A percentile compares a stretch with the other conserved stretches of the same genome.
These are phyloP conservation scores for Vigna mungo DNA, from an alignment of 306 rosid species.

Conservation along the genomic window DNA sequence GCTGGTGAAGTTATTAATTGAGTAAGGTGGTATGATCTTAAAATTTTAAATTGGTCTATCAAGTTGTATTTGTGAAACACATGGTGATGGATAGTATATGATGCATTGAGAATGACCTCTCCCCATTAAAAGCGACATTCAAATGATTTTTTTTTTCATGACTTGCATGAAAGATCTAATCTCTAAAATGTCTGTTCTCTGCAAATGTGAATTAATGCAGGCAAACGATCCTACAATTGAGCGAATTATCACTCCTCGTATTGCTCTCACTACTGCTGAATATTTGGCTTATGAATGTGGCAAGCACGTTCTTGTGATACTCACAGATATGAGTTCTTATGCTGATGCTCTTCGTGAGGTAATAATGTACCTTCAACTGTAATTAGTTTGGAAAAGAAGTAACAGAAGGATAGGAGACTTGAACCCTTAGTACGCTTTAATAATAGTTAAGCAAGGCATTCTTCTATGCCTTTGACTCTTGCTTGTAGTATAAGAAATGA, in stretches of 20 bases:
- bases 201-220: conserved; percentile 57
- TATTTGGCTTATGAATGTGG: conserved; percentile 99
- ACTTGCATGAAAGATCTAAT: conserved; percentile 9
- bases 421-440: conserved; percentile 17
- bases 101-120: background rate
- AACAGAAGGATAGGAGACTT: conserved; percentile 8
- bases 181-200: conserved; percentile 33
- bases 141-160: conserved; percentile 30
- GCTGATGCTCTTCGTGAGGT: conserved; percentile 99
- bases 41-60: conserved; percentile 7
- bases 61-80: conserved; percentile 29
- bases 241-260: conserved; percentile 99
- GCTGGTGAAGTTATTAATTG: conserved; percentile 18
- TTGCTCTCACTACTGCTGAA: conserved; percentile 99
- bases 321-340: conserved; percentile 99
- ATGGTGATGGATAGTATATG: conserved; percentile 16
- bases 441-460: conserved; percentile 24
- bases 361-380: conserved; percentile 50
- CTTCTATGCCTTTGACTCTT: conserved; percentile 6
- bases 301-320: conserved; percentile 99
- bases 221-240: conserved; percentile 99
- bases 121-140: background rate
- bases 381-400: conserved; percentile 15
- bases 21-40: background rate
- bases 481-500: conserved; percentile 29